Evolutionary conservation across 148 eudicot genomes (phyloP), one percentile per base, ranked within the genome.

Genomic region (Chenopodium suecicum): DNA sequence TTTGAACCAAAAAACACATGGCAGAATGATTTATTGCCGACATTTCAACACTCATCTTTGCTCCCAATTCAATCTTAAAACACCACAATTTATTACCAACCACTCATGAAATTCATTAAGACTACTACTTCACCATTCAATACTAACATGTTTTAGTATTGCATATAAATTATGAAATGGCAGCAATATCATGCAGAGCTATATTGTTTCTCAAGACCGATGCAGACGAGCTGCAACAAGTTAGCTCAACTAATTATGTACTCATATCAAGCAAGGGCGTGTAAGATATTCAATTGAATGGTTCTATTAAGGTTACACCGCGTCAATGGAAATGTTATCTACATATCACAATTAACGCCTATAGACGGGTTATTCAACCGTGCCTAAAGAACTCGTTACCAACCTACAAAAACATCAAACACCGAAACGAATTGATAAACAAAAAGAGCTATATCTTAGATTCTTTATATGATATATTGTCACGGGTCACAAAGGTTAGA

Each of bases 401-500:
- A n/a, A 73, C 4, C 2, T 72, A 14, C 3, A 23, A 46, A 2
- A 73, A n/a, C 4, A 4, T 7, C 23, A 31, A 76, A 29, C 48
- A 76, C 65, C 29, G 5, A 27, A 41, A 31, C 76, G 1, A 50
- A 41, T 14, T 9, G 27, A 41, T 41, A 41, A 41, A 41, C 44
- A 41, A 5, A 41, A 6, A 41, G 34, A 12, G 52, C 37, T 37
- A 46, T 29, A 67, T 44, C 44, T 41, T 14, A 27, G 29, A 80
- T 13, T 27, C 22, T 46, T 73, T 5, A 41, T 41, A 41, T 41
- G 8, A 41, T 5, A 41, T 41, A 41, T 41, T 0, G 79, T 83
- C 85, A 83, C 68, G 79, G 72, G 82, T 58, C 65, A 85, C 64
- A 80, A 80, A 80, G 67, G 75, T 74, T 64, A 70, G 56, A 73